Conservation (phyloP, 257 asterid species). For the Gentiana straminea region DNA sequence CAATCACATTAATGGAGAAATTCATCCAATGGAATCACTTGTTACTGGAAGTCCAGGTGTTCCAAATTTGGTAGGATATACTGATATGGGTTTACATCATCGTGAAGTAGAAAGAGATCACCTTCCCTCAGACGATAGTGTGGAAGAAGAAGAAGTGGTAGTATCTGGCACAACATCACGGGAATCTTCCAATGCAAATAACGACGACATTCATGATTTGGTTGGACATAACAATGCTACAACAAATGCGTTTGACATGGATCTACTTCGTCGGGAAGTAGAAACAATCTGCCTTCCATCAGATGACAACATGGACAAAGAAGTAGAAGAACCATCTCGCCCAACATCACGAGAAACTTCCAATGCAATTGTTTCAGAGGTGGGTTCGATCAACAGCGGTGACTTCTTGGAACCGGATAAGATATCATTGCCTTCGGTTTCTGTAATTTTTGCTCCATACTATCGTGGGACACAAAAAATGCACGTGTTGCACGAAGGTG, state of each 20-base stretch:
- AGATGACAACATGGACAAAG: slow-evolving; percentile 53
- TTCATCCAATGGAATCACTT: slow-evolving; percentile 29
- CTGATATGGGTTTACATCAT: slow-evolving; percentile 26
- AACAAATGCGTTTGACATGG: slow-evolving; percentile 36
- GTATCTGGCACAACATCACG: slow-evolving; percentile 19
- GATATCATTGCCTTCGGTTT: slow-evolving; percentile 46
- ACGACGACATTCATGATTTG: too few species aligned
- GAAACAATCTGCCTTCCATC: slow-evolving; percentile 23
- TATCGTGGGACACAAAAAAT: slow-evolving; percentile 55
- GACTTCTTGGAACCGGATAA: slow-evolving; percentile 51
- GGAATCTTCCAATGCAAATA: slow-evolving; percentile 23
- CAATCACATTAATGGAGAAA: slow-evolving; percentile 14
- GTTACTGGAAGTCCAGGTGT: neutral
- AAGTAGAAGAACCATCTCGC: slow-evolving; percentile 15
- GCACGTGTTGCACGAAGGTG: slow-evolving; percentile 39
- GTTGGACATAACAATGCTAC: slow-evolving; percentile 11
- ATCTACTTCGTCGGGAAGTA: slow-evolving; percentile 22
- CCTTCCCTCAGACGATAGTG: slow-evolving; percentile 9
- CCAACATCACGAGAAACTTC: slow-evolving; percentile 29
- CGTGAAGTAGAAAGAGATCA: slow-evolving; percentile 25
- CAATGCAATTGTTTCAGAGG: slow-evolving; percentile 13
- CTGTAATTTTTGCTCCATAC: slow-evolving; percentile 40
- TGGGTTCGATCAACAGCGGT: slow-evolving; percentile 16
- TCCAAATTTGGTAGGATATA: neutral
- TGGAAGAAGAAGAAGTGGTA: too few species aligned